A percentile compares a stretch with the other conserved stretches of the same genome.
These are phyloP conservation scores for Penicillium herquei DNA, from an alignment of 495 filamentous ascomycete species.

Conservation along the genomic window DNA sequence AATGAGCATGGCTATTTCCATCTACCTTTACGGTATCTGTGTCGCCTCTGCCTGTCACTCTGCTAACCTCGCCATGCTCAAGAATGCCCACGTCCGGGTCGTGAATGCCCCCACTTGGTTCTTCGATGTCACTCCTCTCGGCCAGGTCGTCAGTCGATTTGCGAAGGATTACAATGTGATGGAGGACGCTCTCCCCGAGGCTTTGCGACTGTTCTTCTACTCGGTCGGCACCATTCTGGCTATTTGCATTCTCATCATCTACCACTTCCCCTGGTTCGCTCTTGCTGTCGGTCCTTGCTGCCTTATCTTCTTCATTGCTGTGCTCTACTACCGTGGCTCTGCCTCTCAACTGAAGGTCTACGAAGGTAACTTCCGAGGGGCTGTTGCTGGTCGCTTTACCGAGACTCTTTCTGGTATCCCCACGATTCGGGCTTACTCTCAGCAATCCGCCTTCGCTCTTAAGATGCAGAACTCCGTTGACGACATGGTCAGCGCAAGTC, in stretches of 20 bases:
- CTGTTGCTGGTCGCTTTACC: constrained; percentile 29
- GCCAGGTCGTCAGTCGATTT: background rate
- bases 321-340: background rate
- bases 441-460: constrained; percentile 18
- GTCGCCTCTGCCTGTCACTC: background rate
- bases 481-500: constrained; percentile 38
- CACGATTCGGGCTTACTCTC: constrained; percentile 51
- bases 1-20: background rate
- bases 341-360: background rate
- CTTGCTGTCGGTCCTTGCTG: background rate
- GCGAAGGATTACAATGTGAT: background rate
- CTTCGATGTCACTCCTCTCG: background rate
- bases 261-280: background rate
- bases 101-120: background rate
- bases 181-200: background rate
- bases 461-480: constrained; percentile 28
- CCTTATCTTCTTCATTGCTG: background rate
- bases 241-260: background rate
- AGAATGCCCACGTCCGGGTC: background rate
- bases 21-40: background rate
- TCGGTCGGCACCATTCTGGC: background rate
- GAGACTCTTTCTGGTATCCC: constrained; percentile 41
- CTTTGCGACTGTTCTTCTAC: background rate
- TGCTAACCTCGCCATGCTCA: background rate
- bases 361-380: background rate